phyloP scores from a whole-genome alignment of 345 rosid species.

The Citrus sp. region DNA sequence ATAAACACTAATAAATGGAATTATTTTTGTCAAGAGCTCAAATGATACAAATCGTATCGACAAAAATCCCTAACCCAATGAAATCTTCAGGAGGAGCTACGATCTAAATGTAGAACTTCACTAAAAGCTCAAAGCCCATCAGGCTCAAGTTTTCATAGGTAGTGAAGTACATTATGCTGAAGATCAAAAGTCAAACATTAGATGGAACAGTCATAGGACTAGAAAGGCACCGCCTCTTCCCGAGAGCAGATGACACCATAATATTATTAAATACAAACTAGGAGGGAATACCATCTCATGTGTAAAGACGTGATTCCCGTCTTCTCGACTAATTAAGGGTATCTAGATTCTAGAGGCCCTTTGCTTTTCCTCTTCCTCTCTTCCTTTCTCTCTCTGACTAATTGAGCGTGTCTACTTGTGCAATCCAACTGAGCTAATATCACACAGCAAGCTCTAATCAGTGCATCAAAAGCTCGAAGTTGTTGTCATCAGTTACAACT shows the following conservation, averaged over 20 bases:
- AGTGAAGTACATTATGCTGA: neutral
- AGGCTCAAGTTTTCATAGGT: neutral
- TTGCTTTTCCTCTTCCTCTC: neutral
- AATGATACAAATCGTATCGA: neutral
- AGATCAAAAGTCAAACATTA: neutral
- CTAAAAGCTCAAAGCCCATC: neutral
- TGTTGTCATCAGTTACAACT: constrained; percentile 56
- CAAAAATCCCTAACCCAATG: neutral
- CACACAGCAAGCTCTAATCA: constrained; percentile 19
- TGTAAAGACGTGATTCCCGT: neutral
- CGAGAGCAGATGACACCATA: neutral
- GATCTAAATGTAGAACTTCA: neutral
- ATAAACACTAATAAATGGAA: no score
- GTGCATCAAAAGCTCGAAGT: constrained; percentile 75
- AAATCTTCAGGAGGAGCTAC: neutral
- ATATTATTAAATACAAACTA: neutral
- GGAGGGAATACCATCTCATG: neutral
- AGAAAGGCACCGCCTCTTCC: neutral
- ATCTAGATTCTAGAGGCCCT: neutral
- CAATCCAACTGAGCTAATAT: neutral
- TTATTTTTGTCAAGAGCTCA: no score
- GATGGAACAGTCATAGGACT: neutral
- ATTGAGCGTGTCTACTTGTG: neutral
- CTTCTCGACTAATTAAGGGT: neutral
- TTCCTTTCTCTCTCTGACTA: neutral